These are phyloP conservation scores for Dichotomocladium elegans DNA, from an alignment of 371 early-diverging fungal genomes.

Conservation along the genomic window DNA sequence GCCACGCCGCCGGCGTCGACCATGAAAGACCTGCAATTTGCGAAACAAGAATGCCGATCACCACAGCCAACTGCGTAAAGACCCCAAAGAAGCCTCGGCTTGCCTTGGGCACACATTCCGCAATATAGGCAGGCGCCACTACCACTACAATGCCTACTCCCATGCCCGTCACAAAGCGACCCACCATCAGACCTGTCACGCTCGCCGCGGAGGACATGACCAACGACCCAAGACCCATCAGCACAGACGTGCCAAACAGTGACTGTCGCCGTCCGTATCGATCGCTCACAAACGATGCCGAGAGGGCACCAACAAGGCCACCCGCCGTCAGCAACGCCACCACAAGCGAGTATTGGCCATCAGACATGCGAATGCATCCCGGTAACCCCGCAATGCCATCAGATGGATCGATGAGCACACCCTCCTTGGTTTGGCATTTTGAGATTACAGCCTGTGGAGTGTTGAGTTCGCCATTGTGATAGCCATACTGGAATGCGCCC, in stretches of 20 bases:
- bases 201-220: constrained; percentile 59
- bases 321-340: constrained; percentile 75
- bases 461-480: constrained; percentile 80
- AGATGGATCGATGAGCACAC: constrained; percentile 8
- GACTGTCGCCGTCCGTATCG: constrained; percentile 71
- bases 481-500: constrained; percentile 79
- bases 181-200: constrained; percentile 53
- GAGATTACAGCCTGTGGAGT: constrained; percentile 72
- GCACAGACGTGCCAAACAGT: constrained; percentile 61
- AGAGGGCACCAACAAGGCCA: constrained; percentile 81
- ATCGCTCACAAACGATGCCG: constrained; percentile 67
- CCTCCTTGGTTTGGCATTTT: constrained; percentile 38
- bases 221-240: constrained; percentile 61
- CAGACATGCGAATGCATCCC: constrained; percentile 79
- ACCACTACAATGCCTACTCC: constrained; percentile 82
- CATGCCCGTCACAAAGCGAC: constrained; percentile 83
- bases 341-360: constrained; percentile 64
- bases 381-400: constrained; percentile 40
- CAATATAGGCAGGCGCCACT: constrained; percentile 83
- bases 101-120: constrained; percentile 76
- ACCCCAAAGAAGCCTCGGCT: constrained; percentile 75
- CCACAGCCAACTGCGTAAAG: constrained; percentile 84
- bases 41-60: constrained; percentile 74
- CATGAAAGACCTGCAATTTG: constrained; percentile 62
- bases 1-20: constrained; percentile 62